Percentiles rank a stretch among this genome's conserved stretches.
phyloP scores from a whole-genome alignment of 768 basidiomycete genomes.

The Suillus decipiens region DNA sequence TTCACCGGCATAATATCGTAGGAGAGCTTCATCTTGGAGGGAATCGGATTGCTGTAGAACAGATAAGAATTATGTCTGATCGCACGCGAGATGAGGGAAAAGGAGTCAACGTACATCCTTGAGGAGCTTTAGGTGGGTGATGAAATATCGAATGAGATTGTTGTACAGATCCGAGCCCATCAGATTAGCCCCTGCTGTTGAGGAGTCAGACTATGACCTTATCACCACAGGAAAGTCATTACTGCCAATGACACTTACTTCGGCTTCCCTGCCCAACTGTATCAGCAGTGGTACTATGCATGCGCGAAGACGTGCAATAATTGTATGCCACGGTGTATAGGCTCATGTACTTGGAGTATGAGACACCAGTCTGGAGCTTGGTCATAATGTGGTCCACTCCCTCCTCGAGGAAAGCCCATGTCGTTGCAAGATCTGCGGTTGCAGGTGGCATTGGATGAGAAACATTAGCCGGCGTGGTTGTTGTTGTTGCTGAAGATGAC shows the following conservation, averaged over 20 bases:
- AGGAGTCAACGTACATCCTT: constrained; percentile 53
- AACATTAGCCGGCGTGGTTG: constrained; percentile 35
- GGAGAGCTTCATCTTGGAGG: constrained; percentile 82
- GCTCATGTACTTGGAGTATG: constrained; percentile 86
- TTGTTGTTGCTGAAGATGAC: constrained; percentile 30
- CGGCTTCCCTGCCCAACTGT: constrained; percentile 42
- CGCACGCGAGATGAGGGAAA: constrained; percentile 10
- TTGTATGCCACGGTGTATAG: constrained; percentile 96
- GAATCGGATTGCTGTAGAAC: constrained; percentile 66
- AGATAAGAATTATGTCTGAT: constrained; percentile 16
- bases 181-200: constrained; percentile 82
- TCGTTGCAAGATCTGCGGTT: constrained; percentile 74
- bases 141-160: constrained; percentile 90
- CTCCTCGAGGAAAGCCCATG: constrained; percentile 87
- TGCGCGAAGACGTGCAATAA: constrained; percentile 91
- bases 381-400: constrained; percentile 92
- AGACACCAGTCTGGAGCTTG: constrained; percentile 84
- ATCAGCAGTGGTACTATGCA: constrained; percentile 51
- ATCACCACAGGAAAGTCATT: constrained; percentile 15
- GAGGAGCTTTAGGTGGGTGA: constrained; percentile 70
- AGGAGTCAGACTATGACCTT: constrained; percentile 15
- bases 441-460: constrained; percentile 62
- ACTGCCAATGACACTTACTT: constrained; percentile 47
- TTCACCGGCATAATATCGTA: constrained; percentile 88
- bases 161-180: constrained; percentile 98